Base-by-base conservation (phyloP, 352 stramenopile genomes). In the Pythium oligandrum region DNA sequence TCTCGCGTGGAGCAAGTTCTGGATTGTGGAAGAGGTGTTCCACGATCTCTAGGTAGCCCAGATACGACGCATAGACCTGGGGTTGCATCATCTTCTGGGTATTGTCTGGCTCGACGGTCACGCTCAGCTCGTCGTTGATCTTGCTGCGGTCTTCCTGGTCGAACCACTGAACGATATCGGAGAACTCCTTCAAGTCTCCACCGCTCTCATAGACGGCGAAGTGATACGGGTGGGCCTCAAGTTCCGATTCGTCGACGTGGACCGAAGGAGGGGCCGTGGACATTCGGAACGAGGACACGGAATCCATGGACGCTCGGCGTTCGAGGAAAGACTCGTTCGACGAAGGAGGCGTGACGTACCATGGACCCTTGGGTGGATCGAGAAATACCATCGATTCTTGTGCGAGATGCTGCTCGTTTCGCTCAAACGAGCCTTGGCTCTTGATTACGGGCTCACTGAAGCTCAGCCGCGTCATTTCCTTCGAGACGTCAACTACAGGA, bases 41-140 rank as follows among this genome's bases (percentile, higher is more conserved):
- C 2, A 58, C 52, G 12, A 58, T 51, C 4, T 58, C 52, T 34
- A 51, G 9, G 17, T 38, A 58, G 6, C 52, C 52, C 33, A 58
- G 32, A 35, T 58, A 36, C n/a, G 39, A 50, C 43, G 52, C 52
- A 34, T 51, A 51, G 8, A 58, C 33, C 6, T 58, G 48, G 2
- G 52, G 39, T 11, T 40, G 26, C 52, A 58, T 58, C 3, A 42
- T 51, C 35, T 51, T 58, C 4, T 40, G 47, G 11, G 52, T 51
- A n/a, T 40, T 46, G 7, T 12, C 34, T 11, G 39, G 39, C 39
- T 58, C 52, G n/a, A 58, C 42, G 1, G 44, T 47, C 0, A 58
- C 38, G 17, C 42, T 34, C 8, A 58, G 48, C 17, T 51, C 44
- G 30, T 58, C 52, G 43, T 58, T 58, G n/a, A 58, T 33, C 17